A percentile compares a stretch with the other conserved stretches of the same genome.
phyloP scores from a whole-genome alignment of 371 early-diverging fungal species.

The Syncephalastrum racemosum region DNA sequence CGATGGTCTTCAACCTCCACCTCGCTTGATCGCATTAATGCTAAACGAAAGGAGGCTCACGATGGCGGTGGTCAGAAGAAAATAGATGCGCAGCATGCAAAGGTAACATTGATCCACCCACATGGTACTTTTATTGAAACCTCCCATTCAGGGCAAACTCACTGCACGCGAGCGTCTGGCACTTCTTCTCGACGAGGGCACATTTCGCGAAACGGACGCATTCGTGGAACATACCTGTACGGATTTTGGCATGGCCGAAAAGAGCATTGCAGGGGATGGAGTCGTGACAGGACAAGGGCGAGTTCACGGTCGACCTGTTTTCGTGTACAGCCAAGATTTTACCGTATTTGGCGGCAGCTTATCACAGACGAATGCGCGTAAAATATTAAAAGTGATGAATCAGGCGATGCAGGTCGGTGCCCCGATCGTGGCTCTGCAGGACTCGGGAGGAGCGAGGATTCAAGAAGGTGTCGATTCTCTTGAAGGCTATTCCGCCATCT shows the following conservation, averaged over 20 bases:
- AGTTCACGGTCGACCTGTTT: constrained; percentile 89
- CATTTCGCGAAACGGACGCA: constrained; percentile 92
- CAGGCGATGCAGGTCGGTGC: constrained; percentile 93
- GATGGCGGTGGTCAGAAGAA: constrained; percentile 85
- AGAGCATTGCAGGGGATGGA: constrained; percentile 88
- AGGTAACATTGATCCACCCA: constrained; percentile 49
- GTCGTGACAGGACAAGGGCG: constrained; percentile 96
- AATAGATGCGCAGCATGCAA: constrained; percentile 88
- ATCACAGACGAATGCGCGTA: constrained; percentile 87
- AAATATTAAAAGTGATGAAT: constrained; percentile 96
- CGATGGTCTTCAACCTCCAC: constrained; percentile 4
- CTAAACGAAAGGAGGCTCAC: constrained; percentile 73
- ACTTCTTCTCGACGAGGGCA: constrained; percentile 82
- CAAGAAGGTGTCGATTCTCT: constrained; percentile 97
- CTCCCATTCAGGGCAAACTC: constrained; percentile 78
- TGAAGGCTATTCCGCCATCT: constrained; percentile 96
- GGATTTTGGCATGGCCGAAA: constrained; percentile 88
- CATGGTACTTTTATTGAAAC: neutral
- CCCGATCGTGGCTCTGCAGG: constrained; percentile 94
- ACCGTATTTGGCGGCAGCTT: constrained; percentile 93
- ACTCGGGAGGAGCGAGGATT: constrained; percentile 97
- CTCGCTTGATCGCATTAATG: constrained; percentile 42
- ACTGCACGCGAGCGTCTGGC: constrained; percentile 94
- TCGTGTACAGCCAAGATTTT: constrained; percentile 94
- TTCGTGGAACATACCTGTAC: constrained; percentile 95